A percentile compares a stretch with the other conserved stretches of the same genome.
These are phyloP conservation scores for Meira miltonrushii DNA, from an alignment of 1,284 basidiomycete genomes.

Conservation along the genomic window DNA sequence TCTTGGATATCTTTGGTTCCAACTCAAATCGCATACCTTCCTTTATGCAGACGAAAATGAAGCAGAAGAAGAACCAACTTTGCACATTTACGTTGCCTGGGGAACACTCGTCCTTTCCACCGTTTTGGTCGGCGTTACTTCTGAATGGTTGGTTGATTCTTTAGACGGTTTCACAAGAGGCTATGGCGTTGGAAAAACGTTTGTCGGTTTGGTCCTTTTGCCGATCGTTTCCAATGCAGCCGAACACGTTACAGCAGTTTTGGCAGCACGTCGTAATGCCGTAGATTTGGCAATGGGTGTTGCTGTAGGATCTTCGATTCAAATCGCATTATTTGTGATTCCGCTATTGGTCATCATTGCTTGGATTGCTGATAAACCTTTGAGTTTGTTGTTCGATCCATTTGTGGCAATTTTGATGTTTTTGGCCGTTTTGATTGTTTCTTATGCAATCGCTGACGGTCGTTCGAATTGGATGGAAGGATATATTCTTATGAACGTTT, in stretches of 20 bases:
- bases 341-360: constrained; percentile 41
- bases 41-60: constrained; percentile 25
- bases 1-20: constrained; percentile 36
- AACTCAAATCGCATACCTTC: constrained; percentile 11
- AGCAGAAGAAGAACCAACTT: constrained; percentile 35
- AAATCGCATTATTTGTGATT: constrained; percentile 43
- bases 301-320: constrained; percentile 42
- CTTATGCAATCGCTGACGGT: constrained; percentile 39
- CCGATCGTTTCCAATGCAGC: constrained; percentile 40
- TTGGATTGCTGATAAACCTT: constrained; percentile 39
- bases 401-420: constrained; percentile 43
- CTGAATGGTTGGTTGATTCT: constrained; percentile 41
- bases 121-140: constrained; percentile 38
- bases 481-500: constrained; percentile 20
- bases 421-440: constrained; percentile 30
- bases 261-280: constrained; percentile 41
- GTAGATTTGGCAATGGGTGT: constrained; percentile 39
- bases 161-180: constrained; percentile 30
- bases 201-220: constrained; percentile 39
- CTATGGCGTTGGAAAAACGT: constrained; percentile 28
- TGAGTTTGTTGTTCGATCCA: constrained; percentile 40
- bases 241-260: constrained; percentile 41
- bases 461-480: constrained; percentile 38
- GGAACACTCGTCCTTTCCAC: constrained; percentile 32
- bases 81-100: constrained; percentile 32